Evolutionary conservation across 352 stramenopile species (phyloP).

Genomic region (Phytophthora vignae): DNA sequence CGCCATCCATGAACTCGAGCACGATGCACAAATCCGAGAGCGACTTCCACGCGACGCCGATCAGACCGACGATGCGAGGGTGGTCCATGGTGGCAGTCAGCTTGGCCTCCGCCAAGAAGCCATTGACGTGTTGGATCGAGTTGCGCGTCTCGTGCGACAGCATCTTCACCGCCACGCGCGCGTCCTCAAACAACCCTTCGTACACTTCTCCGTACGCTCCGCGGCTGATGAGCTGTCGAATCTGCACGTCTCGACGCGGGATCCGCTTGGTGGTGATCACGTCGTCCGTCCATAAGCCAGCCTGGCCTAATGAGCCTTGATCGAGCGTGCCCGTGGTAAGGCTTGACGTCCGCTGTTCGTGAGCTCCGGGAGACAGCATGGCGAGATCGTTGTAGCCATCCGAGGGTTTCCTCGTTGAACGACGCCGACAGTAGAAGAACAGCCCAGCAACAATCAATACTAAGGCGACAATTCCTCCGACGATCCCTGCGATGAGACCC

Average conservation of each 20-base stretch:
- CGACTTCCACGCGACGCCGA: slow-evolving; percentile 53
- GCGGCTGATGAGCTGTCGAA: slow-evolving; percentile 21
- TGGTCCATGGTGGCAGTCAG: slow-evolving; percentile 50
- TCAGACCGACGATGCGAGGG: slow-evolving; percentile 47
- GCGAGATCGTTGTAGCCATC: neutral
- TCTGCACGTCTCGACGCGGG: slow-evolving; percentile 24
- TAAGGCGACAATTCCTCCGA: neutral
- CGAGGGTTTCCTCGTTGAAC: neutral
- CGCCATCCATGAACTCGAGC: slow-evolving; percentile 48
- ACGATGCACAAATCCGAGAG: slow-evolving; percentile 50
- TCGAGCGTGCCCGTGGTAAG: neutral
- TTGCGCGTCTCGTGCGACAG: slow-evolving; percentile 28
- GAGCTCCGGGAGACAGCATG: neutral
- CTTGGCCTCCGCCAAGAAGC: slow-evolving; percentile 64
- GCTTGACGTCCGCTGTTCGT: neutral
- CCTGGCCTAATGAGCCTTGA: neutral
- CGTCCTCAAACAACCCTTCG: slow-evolving; percentile 32
- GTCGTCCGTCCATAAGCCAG: slow-evolving; percentile 27
- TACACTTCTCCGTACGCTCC: slow-evolving; percentile 57
- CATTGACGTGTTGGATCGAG: slow-evolving; percentile 34
- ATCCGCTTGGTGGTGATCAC: slow-evolving; percentile 32
- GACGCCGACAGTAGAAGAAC: neutral
- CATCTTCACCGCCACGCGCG: slow-evolving; percentile 50
- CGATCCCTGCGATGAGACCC: neutral
- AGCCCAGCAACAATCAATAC: neutral